A percentile compares a stretch with the other conserved stretches of the same genome.
Conservation (phyloP, 768 basidiomycete genomes). For the Mycena olivaceomarginata region DNA sequence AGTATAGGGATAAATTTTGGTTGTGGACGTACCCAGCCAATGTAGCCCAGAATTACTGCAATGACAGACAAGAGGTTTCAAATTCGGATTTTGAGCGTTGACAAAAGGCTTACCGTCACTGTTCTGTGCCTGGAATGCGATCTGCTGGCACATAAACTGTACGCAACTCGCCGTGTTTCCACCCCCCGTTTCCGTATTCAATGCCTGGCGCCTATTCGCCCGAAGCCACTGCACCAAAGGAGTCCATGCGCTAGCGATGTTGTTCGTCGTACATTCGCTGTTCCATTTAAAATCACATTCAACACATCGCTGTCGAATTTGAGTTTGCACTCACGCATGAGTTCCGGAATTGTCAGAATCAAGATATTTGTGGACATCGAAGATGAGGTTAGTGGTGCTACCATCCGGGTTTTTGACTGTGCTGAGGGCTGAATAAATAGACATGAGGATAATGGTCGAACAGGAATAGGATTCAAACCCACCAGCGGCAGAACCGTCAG, state of each 20-base stretch:
- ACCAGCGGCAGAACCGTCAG: slow-evolving; percentile 66
- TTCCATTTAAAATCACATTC: background rate
- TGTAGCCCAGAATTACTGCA: slow-evolving; percentile 71
- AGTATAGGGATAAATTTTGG: background rate
- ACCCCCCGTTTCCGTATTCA: slow-evolving; percentile 78
- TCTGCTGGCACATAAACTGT: slow-evolving; percentile 64
- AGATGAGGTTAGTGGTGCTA: slow-evolving; percentile 64
- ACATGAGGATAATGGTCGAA: background rate
- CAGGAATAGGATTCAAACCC: background rate
- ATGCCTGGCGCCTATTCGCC: slow-evolving; percentile 69
- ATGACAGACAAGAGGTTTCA: background rate
- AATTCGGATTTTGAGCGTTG: background rate
- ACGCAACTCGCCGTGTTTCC: slow-evolving; percentile 70
- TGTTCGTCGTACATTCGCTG: slow-evolving; percentile 71
- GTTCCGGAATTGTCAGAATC: slow-evolving; percentile 69
- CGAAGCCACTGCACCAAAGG: slow-evolving; percentile 70
- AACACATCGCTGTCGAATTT: background rate
- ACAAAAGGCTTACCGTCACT: slow-evolving; percentile 62
- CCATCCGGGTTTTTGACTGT: slow-evolving; percentile 68
- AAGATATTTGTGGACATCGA: slow-evolving; percentile 80
- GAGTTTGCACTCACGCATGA: slow-evolving; percentile 43
- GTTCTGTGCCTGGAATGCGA: slow-evolving; percentile 65
- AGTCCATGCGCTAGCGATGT: slow-evolving; percentile 66
- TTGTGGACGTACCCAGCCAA: slow-evolving; percentile 61
- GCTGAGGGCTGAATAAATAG: slow-evolving; percentile 53